Base-by-base conservation (phyloP, 2,329 filamentous ascomycete genomes). In the Aspergillus cejpii region DNA sequence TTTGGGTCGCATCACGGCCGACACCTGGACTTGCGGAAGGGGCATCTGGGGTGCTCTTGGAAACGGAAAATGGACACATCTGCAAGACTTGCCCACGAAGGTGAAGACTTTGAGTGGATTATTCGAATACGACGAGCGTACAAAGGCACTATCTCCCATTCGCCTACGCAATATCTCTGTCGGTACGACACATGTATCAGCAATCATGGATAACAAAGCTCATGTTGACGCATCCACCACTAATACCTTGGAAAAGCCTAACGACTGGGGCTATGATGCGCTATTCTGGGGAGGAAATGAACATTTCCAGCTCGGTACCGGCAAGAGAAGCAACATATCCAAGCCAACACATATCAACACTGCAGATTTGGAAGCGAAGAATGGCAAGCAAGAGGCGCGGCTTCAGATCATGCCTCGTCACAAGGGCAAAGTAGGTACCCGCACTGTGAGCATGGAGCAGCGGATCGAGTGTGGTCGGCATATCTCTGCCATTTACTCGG, bases 211-310 rank as follows among this genome's bases (percentile, higher is more conserved):
- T 59, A 96, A 96, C 61, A 78, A 85, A 23, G 86, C 86, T 1
- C 75, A 81, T 42, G 75, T 89, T 5, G 69, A 74, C 12, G 76
- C 82, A 57, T 49, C 68, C 62, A 43, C 73, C 57, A 64, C 66
- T 49, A 56, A 65, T 12, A 75, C 76, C 1, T 71, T 79, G 31
- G 84, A 86, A 53, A 85, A 89, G 58, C 87, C 83, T 1, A 53
- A 55, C n/a, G 90, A 92, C 62, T 95, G 83, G 80, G 92, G 92
- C 39, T 81, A 85, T 3, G 92, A 97, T 63, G 83, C 90, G 23
- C 65, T 97, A 1, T 94, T 87, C 74, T 98, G 90, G 87, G 92
- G 92, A 50, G 88, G 88, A 42, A 98, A 97, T 59, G 90, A 97
- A 70, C 80, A 84, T 63, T 96, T 85, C 66, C 92, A 98, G 68